These are phyloP conservation scores for Selenicereus undatus DNA, from an alignment of 148 eudicot species.

Conservation along the genomic window DNA sequence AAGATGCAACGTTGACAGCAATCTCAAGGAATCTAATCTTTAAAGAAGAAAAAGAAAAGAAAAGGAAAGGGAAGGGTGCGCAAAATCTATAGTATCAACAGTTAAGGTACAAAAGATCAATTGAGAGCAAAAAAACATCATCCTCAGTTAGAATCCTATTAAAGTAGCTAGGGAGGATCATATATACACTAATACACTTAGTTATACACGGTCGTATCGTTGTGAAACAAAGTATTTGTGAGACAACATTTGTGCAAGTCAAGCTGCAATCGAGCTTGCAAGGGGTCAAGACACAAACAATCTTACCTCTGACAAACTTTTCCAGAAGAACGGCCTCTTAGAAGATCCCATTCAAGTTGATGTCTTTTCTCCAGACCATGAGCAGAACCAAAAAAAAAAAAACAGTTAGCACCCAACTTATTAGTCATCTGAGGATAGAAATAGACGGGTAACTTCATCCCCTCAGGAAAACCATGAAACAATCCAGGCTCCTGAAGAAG, in stretches of 20 bases:
- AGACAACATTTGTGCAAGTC: background rate
- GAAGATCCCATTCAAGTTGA: background rate
- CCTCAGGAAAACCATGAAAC: background rate
- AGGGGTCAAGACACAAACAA: background rate
- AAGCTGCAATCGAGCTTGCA: background rate
- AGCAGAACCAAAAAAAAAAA: background rate
- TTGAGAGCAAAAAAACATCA: background rate
- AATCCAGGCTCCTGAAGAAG: no score
- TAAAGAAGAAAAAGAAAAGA: background rate
- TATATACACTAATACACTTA: background rate
- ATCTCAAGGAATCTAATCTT: background rate
- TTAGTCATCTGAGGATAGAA: background rate
- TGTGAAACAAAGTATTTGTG: background rate
- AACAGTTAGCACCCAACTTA: background rate
- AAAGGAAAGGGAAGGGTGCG: background rate
- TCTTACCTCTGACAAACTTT: background rate
- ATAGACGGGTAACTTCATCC: background rate
- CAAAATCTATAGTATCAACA: background rate
- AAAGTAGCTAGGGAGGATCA: background rate
- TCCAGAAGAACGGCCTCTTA: conserved; percentile 9
- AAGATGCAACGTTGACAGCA: no score
- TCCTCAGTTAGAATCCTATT: background rate
- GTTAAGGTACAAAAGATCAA: background rate
- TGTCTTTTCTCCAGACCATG: background rate
- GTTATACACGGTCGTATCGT: background rate